phyloP scores from a whole-genome alignment of 2,329 filamentous ascomycete genomes.

The Aspergillus ruber region DNA sequence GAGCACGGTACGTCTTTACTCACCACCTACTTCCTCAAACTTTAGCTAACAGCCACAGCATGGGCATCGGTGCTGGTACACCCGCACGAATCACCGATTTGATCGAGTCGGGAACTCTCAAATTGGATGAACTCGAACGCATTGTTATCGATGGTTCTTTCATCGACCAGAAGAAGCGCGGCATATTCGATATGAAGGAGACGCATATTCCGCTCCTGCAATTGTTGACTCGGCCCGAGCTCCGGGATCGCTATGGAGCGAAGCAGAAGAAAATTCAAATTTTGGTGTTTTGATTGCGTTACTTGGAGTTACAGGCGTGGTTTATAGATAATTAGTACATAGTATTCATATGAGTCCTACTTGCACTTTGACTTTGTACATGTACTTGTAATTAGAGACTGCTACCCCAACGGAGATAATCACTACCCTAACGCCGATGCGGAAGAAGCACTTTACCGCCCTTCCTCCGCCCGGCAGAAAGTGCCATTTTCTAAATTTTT shows the following conservation, averaged over 20 bases:
- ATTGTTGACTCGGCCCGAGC: slow-evolving; percentile 63
- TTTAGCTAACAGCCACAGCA: slow-evolving; percentile 44
- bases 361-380: neutral
- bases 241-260: slow-evolving; percentile 61
- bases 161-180: slow-evolving; percentile 89
- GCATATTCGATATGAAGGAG: slow-evolving; percentile 92
- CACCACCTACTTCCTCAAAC: neutral
- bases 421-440: neutral
- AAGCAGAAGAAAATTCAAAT: slow-evolving; percentile 49
- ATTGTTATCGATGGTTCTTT: slow-evolving; percentile 87
- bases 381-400: no score
- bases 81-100: slow-evolving; percentile 76
- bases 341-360: neutral
- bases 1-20: slow-evolving; percentile 40
- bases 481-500: slow-evolving; percentile 19
- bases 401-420: neutral
- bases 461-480: slow-evolving; percentile 20
- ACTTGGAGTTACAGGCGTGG: neutral
- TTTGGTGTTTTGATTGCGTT: slow-evolving; percentile 42
- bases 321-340: neutral
- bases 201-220: slow-evolving; percentile 73
- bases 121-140: slow-evolving; percentile 63
- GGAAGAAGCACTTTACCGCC: slow-evolving; percentile 20
- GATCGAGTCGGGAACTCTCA: slow-evolving; percentile 68
- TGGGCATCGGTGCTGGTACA: slow-evolving; percentile 85